These are phyloP conservation scores for Aethionema arabicum DNA, from an alignment of 345 rosid genomes.

Conservation along the genomic window DNA sequence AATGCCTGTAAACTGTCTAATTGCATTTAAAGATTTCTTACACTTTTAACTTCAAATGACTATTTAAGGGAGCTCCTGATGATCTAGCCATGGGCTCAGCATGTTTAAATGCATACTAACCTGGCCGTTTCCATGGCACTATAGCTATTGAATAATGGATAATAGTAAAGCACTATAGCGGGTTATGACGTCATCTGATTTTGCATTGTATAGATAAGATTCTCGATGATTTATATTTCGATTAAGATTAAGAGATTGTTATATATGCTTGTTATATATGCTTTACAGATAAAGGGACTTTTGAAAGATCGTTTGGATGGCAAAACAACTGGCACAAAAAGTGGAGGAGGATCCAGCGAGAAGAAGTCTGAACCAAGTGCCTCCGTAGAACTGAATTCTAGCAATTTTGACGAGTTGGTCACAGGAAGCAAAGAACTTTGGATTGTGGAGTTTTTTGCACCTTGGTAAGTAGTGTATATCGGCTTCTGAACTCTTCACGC, in stretches of 20 bases:
- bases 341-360: constrained; percentile 56
- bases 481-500: constrained; percentile 2
- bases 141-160: neutral
- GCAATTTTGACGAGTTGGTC: constrained; percentile 83
- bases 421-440: constrained; percentile 87
- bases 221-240: neutral
- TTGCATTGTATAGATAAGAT: neutral
- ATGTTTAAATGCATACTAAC: neutral
- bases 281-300: constrained; percentile 63
- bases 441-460: constrained; percentile 96
- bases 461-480: constrained; percentile 58
- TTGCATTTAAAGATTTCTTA: no score
- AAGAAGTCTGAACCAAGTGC: constrained; percentile 70
- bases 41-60: neutral
- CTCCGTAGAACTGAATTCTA: constrained; percentile 70
- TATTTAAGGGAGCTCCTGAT: neutral
- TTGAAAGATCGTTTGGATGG: constrained; percentile 82
- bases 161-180: neutral
- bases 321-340: constrained; percentile 65
- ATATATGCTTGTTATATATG: constrained; percentile 14
- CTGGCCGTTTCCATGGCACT: neutral
- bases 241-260: neutral
- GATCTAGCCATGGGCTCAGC: neutral
- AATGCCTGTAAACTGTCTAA: no score
- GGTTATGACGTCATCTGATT: neutral